These are phyloP conservation scores for Rhodotorula sp. DNA, from an alignment of 1,284 basidiomycete species.

Conservation along the genomic window DNA sequence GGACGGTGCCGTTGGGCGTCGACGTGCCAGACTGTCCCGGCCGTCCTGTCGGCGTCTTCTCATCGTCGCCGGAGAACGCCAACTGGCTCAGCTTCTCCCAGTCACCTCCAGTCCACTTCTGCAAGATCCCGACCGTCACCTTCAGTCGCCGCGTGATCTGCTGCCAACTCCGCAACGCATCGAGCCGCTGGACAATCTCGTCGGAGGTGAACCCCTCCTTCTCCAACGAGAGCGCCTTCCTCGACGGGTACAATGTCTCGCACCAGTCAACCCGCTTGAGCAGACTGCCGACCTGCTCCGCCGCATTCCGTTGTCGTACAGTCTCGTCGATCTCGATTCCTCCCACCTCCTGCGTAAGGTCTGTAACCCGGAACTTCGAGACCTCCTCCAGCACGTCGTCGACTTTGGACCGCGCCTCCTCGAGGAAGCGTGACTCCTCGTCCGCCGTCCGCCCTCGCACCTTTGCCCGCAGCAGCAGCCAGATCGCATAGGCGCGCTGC, in stretches of 20 bases:
- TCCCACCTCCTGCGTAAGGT: constrained; percentile 52
- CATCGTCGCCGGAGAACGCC: constrained; percentile 1
- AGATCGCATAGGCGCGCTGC: constrained; percentile 60
- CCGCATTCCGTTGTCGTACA: constrained; percentile 28
- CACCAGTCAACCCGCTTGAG: constrained; percentile 70
- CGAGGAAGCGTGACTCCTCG: constrained; percentile 76
- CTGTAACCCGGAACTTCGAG: constrained; percentile 64
- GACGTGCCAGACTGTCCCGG: not conserved
- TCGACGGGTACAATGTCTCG: constrained; percentile 80
- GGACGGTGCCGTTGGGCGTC: not conserved
- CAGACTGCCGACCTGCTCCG: constrained; percentile 41
- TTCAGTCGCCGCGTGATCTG: constrained; percentile 75
- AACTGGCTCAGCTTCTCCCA: constrained; percentile 38
- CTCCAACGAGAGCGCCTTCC: constrained; percentile 74
- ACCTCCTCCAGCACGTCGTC: constrained; percentile 82
- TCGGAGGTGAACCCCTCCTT: constrained; percentile 67
- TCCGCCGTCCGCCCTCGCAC: constrained; percentile 74
- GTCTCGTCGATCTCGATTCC: constrained; percentile 26
- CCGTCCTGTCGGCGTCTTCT: not conserved
- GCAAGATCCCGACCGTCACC: constrained; percentile 72
- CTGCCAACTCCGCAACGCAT: constrained; percentile 85
- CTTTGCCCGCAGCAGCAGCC: constrained; percentile 87
- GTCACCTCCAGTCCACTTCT: constrained; percentile 87
- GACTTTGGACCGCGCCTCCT: constrained; percentile 77
- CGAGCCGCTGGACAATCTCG: constrained; percentile 72